Percentiles rank a stretch among this genome's conserved stretches.
phyloP scores from a whole-genome alignment of 2,329 filamentous ascomycete species.

The Arachnomyces sp. region DNA sequence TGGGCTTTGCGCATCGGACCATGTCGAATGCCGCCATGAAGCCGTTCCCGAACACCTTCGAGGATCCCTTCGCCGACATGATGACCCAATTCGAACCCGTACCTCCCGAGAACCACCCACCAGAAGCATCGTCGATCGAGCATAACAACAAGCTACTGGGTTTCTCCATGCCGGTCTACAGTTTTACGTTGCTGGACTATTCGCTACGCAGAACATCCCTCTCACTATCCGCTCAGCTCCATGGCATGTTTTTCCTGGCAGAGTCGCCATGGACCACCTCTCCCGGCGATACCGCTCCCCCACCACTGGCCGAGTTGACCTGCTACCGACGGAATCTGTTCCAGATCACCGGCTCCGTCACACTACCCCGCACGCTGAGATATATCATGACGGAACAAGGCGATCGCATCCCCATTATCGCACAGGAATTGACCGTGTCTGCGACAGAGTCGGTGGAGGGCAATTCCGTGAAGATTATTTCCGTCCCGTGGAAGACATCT shows the following conservation, averaged over 20 bases:
- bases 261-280: conserved; percentile 56
- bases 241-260: conserved; percentile 63
- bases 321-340: conserved; percentile 95
- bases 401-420: conserved; percentile 72
- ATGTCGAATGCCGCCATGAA: conserved; percentile 35
- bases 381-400: conserved; percentile 78
- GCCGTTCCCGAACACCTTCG: conserved; percentile 41
- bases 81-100: conserved; percentile 37
- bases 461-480: conserved; percentile 85
- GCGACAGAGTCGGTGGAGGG: conserved; percentile 93
- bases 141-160: conserved; percentile 65
- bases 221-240: conserved; percentile 54
- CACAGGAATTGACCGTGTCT: conserved; percentile 79
- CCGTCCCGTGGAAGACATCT: conserved; percentile 96
- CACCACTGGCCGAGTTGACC: conserved; percentile 62
- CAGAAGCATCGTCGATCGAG: conserved; percentile 53
- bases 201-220: conserved; percentile 49
- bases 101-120: conserved; percentile 29
- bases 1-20: conserved; percentile 40
- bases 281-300: conserved; percentile 44
- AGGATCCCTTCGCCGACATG: conserved; percentile 46
- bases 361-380: conserved; percentile 67
- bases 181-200: conserved; percentile 54
- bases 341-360: conserved; percentile 86
- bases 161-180: conserved; percentile 59